Conservation (phyloP, 169 alveolate species). For the Plasmodium vinckei region DNA sequence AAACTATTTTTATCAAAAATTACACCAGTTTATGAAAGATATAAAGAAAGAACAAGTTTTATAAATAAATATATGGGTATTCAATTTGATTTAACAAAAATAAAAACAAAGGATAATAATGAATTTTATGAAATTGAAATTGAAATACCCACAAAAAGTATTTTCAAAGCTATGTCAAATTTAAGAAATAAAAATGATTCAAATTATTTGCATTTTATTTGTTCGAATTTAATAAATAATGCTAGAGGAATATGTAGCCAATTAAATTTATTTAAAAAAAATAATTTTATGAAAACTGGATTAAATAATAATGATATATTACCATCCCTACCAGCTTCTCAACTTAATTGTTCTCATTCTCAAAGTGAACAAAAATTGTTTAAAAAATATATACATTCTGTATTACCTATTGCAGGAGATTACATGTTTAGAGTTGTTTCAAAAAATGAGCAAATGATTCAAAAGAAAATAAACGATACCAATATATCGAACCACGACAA, state of each 20-base stretch:
- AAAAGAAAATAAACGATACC: neutral
- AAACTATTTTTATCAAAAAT: conserved; percentile 56
- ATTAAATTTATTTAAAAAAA: conserved; percentile 22
- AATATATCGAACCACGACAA: conserved; percentile 19
- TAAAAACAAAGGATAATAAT: conserved; percentile 25
- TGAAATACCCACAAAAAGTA: conserved; percentile 66
- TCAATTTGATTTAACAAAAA: conserved; percentile 67
- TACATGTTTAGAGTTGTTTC: conserved; percentile 72
- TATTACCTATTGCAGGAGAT: conserved; percentile 52
- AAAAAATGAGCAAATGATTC: conserved; percentile 45
- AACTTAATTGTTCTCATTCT: conserved; percentile 6
- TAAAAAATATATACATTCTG: conserved; percentile 50
- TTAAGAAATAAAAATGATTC: conserved; percentile 72
- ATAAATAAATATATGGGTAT: conserved; percentile 58
- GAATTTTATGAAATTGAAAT: conserved; percentile 69
- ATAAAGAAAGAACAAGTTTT: conserved; percentile 60
- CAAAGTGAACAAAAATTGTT: conserved; percentile 30
- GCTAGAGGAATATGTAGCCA: conserved; percentile 64
- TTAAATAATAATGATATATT: neutral
- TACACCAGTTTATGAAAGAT: conserved; percentile 63
- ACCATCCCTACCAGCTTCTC: neutral
- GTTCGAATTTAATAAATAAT: conserved; percentile 66
- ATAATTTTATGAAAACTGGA: neutral
- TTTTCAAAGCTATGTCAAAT: conserved; percentile 68
- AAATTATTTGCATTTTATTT: conserved; percentile 67